Evolutionary conservation across 371 early-diverging fungal genomes (phyloP).

Genomic region (Amoeboaphelidium protococcarum): DNA sequence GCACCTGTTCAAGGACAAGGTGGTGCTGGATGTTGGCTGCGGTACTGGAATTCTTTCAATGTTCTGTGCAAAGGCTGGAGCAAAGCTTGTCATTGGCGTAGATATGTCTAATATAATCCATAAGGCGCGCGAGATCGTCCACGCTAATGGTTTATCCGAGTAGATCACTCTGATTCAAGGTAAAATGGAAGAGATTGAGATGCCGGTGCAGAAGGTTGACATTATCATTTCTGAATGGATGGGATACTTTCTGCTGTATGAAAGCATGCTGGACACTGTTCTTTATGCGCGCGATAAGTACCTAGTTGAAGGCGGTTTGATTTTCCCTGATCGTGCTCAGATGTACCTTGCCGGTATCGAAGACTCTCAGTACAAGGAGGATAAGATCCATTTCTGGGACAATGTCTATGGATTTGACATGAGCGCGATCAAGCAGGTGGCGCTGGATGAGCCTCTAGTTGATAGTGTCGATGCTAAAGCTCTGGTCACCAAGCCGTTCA

Average conservation of each 20-base stretch:
- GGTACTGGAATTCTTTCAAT: conserved; percentile 90
- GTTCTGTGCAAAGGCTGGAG: conserved; percentile 94
- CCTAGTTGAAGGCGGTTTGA: conserved; percentile 33
- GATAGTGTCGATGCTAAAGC: conserved; percentile 60
- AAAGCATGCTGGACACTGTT: conserved; percentile 94
- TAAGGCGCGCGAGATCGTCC: conserved; percentile 63
- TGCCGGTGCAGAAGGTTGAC: conserved; percentile 58
- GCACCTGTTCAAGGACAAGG: conserved; percentile 80
- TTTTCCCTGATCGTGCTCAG: conserved; percentile 63
- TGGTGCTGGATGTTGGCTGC: conserved; percentile 92
- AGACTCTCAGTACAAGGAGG: conserved; percentile 64
- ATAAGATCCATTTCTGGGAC: conserved; percentile 66
- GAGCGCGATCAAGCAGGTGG: conserved; percentile 55
- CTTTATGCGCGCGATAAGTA: conserved; percentile 80
- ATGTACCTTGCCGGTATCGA: conserved; percentile 78
- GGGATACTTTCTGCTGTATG: conserved; percentile 92
- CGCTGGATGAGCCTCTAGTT: conserved; percentile 70
- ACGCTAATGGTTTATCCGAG: conserved; percentile 57
- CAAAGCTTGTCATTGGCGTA: conserved; percentile 56
- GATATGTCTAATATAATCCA: conserved; percentile 92
- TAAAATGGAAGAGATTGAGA: conserved; percentile 74
- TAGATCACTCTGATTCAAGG: conserved; percentile 68
- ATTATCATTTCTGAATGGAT: conserved; percentile 97
- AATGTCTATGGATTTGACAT: conserved; percentile 74
- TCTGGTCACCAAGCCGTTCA: conserved; percentile 35